Evolutionary conservation across 108 stramenopile species (phyloP), one percentile per base, ranked within the genome.

Genomic region (Skeletonema tropicum): DNA sequence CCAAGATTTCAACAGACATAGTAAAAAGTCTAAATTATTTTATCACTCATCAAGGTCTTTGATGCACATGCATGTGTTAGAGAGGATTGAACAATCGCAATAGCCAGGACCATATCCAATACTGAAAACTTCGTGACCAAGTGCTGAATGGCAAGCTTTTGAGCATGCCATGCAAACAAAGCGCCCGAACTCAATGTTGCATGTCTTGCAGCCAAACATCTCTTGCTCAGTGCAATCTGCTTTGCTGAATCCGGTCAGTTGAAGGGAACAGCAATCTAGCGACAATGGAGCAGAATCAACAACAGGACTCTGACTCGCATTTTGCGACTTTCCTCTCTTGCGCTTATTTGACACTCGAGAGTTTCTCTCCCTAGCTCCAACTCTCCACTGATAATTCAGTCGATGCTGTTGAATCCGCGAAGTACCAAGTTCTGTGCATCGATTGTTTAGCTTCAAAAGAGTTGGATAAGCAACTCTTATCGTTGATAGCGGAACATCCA

Each of bases 1-100:
- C 74, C 82, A 9, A 57, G 66, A 41, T 86, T 83, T 71, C 68
- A 83, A 12, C 61, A 70, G 52, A 74, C 68, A 17, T 62, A 62
- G 1, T 32, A 5, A 48, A 21, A 1, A 52, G 17, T 0, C 19
- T 9, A n/a, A n/a, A 23, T 8, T 0, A 52, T 15, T 8, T 52
- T n/a, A 8, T 2, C 6, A 42, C 8, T 42, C 3, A 42, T 1
- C 6, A 48, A 5, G 21, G 12, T 32, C 5, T 61, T 61, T 6
- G 0, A 61, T 31, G 39, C 60, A 61, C 30, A 42, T 17, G 60
- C 60, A 61, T n/a, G n/a, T n/a, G 15, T 31, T 31, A 8, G 60
- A 61, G 38, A 61, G 39, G 17, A 66, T 66, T 2, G 23, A 66
- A 7, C 66, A 66, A 17, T 75, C 74, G 59, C 74, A 75, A 60